Percentiles rank a stretch among this genome's conserved stretches.
Conservation (phyloP, 495 filamentous ascomycete genomes). For the Pseudevernia furfuracea region DNA sequence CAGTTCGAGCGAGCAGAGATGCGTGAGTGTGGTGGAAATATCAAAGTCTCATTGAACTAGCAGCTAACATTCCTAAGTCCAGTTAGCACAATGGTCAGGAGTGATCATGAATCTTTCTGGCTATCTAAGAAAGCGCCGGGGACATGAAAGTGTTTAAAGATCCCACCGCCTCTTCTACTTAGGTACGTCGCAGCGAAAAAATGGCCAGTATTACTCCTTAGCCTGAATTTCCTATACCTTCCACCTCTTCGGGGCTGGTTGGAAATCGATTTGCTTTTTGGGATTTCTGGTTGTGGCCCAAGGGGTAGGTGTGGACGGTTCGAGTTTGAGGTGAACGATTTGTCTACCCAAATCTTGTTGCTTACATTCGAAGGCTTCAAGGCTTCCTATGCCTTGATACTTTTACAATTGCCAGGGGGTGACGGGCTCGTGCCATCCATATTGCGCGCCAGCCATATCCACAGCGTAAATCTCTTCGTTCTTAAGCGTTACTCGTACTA, state of each 20-base stretch:
- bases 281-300: background rate
- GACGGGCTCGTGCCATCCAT: background rate
- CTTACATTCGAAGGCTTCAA: no score
- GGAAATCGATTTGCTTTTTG: background rate
- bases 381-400: no score
- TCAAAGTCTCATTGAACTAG: no score
- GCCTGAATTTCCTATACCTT: no score
- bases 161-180: background rate
- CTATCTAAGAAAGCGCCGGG: background rate
- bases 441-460: conserved; percentile 9
- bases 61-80: no score
- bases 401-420: background rate
- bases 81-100: background rate
- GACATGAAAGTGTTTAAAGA: background rate
- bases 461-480: background rate
- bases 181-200: no score
- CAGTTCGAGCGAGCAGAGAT: no score
- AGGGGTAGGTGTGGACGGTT: background rate
- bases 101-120: background rate
- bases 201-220: no score
- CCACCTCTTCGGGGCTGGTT: background rate
- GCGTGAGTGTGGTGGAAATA: no score
- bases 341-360: no score
- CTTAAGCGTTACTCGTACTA: background rate
- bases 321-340: no score